A percentile compares a stretch with the other conserved stretches of the same genome.
phyloP scores from a whole-genome alignment of 768 basidiomycete species.

The Tulasnella sp. region DNA sequence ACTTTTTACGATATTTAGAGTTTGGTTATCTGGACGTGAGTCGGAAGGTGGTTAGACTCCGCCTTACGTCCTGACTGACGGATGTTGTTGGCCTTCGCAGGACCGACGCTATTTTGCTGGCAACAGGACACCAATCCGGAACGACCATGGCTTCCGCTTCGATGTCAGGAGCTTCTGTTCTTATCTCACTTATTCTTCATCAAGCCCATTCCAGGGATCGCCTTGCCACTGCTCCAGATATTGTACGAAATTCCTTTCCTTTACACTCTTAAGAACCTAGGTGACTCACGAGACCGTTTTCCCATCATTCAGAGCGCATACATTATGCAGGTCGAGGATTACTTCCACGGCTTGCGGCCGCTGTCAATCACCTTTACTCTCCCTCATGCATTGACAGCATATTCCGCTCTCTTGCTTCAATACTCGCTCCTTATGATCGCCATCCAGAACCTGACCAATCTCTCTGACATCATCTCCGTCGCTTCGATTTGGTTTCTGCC shows the following conservation, averaged over 20 bases:
- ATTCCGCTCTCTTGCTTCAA: slow-evolving; percentile 19
- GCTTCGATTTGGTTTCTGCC: background rate
- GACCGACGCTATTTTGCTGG: background rate
- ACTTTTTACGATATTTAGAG: background rate
- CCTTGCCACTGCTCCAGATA: slow-evolving; percentile 25
- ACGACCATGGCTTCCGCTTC: background rate
- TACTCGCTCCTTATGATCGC: slow-evolving; percentile 9
- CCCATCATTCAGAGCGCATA: slow-evolving; percentile 14
- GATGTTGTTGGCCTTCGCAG: background rate
- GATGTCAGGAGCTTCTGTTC: slow-evolving; percentile 6
- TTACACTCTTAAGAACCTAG: background rate
- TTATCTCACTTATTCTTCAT: slow-evolving; percentile 16
- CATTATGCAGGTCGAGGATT: slow-evolving; percentile 30
- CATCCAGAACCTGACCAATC: background rate
- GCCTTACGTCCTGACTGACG: background rate
- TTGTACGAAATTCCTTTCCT: slow-evolving; percentile 8
- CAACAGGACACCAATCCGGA: background rate
- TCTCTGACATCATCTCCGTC: background rate
- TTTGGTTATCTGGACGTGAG: slow-evolving; percentile 28
- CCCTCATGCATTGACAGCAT: slow-evolving; percentile 28
- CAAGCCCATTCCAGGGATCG: slow-evolving; percentile 6
- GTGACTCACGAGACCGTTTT: background rate
- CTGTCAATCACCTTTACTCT: slow-evolving; percentile 25
- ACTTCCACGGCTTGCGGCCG: slow-evolving; percentile 29
- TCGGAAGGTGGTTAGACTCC: slow-evolving; percentile 11